These are phyloP conservation scores for Coemansia sp. DNA, from an alignment of 192 early-diverging fungal genomes.

Conservation along the genomic window DNA sequence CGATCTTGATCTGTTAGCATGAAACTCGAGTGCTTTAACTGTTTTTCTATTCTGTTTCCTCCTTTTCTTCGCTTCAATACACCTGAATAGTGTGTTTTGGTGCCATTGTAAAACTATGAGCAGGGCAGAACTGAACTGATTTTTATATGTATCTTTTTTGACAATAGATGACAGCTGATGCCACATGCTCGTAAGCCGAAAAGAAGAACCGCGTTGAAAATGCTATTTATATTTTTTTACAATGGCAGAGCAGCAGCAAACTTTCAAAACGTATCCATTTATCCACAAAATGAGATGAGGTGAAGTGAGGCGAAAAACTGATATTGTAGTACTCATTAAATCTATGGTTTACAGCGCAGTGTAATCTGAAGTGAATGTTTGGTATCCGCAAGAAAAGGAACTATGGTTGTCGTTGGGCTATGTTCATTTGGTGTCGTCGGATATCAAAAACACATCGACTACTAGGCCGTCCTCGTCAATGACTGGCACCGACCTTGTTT, in stretches of 20 bases:
- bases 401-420: no score
- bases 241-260: no score
- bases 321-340: neutral
- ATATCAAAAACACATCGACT: constrained; percentile 1
- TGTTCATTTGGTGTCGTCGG: neutral
- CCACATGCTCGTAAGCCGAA: neutral
- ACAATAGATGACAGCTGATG: neutral
- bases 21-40: neutral
- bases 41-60: neutral
- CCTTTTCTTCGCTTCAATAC: neutral
- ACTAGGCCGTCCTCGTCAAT: constrained; percentile 10
- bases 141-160: neutral
- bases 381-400: neutral
- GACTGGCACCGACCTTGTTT: constrained; percentile 4
- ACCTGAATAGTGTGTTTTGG: neutral
- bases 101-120: neutral
- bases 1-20: neutral
- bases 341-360: neutral
- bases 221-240: neutral
- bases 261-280: neutral
- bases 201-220: neutral
- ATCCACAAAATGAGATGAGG: no score
- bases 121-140: neutral
- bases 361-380: neutral
- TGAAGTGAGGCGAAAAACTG: neutral